Conservation (phyloP, 169 alveolate genomes). For the Theileria sp. region DNA sequence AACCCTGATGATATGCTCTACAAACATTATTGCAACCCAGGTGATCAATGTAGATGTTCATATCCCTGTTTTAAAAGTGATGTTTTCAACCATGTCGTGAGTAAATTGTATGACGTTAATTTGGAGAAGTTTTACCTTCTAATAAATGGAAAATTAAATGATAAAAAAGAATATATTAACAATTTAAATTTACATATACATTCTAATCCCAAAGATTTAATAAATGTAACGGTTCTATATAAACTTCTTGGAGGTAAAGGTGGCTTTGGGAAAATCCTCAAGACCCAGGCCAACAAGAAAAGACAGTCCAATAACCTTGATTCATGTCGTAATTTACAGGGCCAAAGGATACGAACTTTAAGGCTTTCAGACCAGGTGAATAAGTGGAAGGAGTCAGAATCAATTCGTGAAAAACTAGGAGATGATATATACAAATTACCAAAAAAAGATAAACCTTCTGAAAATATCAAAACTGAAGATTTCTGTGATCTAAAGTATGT, state of each 20-base stretch:
- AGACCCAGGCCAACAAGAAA: conserved; percentile 36
- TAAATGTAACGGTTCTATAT: conserved; percentile 22
- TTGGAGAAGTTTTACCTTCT: background rate
- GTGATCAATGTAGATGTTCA: background rate
- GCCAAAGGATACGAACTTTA: conserved; percentile 43
- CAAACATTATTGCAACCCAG: conserved; percentile 6
- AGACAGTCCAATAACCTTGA: conserved; percentile 53
- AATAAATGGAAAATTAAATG: conserved; percentile 1
- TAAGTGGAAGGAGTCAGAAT: conserved; percentile 24
- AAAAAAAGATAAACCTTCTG: conserved; percentile 9
- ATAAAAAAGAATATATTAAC: background rate
- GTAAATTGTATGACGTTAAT: background rate
- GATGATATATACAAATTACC: conserved; percentile 29
- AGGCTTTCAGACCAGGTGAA: conserved; percentile 37
- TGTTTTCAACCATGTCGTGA: conserved; percentile 2
- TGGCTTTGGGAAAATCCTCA: conserved; percentile 63
- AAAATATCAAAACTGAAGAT: background rate
- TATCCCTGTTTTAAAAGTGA: conserved; percentile 12
- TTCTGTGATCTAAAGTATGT: conserved; percentile 7
- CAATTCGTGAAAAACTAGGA: conserved; percentile 14
- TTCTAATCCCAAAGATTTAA: background rate
- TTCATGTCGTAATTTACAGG: conserved; percentile 60
- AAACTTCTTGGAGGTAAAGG: conserved; percentile 65
- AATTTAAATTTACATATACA: background rate
- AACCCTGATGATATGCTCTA: conserved; percentile 1